Evolutionary conservation across 2,329 filamentous ascomycete species (phyloP).

Genomic region (Triangularia verruculosa): DNA sequence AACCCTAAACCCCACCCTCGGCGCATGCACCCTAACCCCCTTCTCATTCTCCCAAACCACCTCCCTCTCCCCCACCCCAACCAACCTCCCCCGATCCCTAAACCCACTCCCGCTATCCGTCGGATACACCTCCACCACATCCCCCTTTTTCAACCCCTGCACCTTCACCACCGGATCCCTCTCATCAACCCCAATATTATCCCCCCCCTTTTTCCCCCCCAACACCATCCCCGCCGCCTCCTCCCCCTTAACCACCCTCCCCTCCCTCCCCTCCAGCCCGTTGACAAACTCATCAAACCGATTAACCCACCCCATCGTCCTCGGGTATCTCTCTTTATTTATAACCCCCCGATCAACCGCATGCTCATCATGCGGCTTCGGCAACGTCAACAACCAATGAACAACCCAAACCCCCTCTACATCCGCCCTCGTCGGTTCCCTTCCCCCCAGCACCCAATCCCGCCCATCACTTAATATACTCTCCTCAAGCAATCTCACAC

Average conservation of each 20-base stretch:
- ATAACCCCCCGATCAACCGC: constrained; percentile 55
- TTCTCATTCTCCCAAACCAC: constrained; percentile 54
- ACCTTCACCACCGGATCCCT: constrained; percentile 46
- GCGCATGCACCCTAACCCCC: constrained; percentile 57
- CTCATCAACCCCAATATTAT: constrained; percentile 41
- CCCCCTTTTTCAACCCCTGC: constrained; percentile 50
- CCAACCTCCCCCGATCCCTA: constrained; percentile 55
- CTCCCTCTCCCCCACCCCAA: constrained; percentile 51
- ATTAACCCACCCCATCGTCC: constrained; percentile 60
- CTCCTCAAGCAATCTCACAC: constrained; percentile 58
- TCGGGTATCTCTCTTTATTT: constrained; percentile 51
- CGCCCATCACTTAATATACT: constrained; percentile 64
- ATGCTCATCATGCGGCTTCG: background rate
- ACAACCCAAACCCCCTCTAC: constrained; percentile 68
- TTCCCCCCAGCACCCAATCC: constrained; percentile 58
- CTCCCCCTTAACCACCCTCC: constrained; percentile 47
- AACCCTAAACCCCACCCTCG: constrained; percentile 57
- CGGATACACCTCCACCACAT: constrained; percentile 57
- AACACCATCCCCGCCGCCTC: constrained; percentile 51
- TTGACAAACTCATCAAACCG: constrained; percentile 54
- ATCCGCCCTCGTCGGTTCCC: constrained; percentile 58
- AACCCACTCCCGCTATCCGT: constrained; percentile 59
- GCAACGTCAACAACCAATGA: constrained; percentile 56
- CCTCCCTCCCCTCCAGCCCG: constrained; percentile 39
- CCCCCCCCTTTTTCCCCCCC: constrained; percentile 45